Evolutionary conservation across 2,329 filamentous ascomycete genomes (phyloP).

Genomic region (Diaporthe sp.): DNA sequence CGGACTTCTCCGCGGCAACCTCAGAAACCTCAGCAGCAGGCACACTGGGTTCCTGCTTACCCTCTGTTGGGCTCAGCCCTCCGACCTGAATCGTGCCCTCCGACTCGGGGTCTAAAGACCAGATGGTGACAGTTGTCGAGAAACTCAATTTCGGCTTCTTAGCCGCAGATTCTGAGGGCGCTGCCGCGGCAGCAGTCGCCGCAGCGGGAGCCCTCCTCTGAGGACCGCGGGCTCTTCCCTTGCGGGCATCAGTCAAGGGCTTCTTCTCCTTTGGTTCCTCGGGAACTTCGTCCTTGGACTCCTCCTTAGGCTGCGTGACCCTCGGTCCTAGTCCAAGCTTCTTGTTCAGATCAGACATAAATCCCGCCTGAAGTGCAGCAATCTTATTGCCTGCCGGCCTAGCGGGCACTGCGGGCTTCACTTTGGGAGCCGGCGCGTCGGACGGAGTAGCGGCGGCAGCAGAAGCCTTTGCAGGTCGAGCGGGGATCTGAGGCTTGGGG

Average conservation of each 20-base stretch:
- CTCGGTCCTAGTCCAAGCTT: conserved; percentile 89
- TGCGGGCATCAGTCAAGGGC: conserved; percentile 89
- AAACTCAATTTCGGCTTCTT: conserved; percentile 60
- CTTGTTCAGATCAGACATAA: conserved; percentile 93
- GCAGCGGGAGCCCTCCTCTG: conserved; percentile 63
- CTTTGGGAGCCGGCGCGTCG: conserved; percentile 66
- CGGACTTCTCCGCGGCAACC: conserved; percentile 4
- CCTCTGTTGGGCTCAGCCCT: background rate
- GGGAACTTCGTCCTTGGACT: conserved; percentile 69
- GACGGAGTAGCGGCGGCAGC: conserved; percentile 56
- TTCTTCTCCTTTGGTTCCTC: conserved; percentile 77
- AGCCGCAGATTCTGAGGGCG: conserved; percentile 47
- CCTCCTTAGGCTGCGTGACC: conserved; percentile 74
- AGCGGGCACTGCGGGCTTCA: conserved; percentile 87
- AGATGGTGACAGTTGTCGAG: conserved; percentile 62
- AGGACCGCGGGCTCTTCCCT: conserved; percentile 90
- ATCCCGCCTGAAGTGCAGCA: conserved; percentile 89
- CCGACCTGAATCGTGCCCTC: conserved; percentile 58
- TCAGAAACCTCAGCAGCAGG: background rate
- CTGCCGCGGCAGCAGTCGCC: conserved; percentile 47
- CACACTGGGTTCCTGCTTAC: conserved; percentile 35
- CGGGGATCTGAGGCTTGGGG: conserved; percentile 72
- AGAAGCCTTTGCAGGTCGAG: conserved; percentile 70
- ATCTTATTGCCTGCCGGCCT: conserved; percentile 88
- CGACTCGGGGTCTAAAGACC: conserved; percentile 66